Evolutionary conservation across 768 basidiomycete species (phyloP), one percentile per base, ranked within the genome.

Genomic region (Phylloporus scabripes): DNA sequence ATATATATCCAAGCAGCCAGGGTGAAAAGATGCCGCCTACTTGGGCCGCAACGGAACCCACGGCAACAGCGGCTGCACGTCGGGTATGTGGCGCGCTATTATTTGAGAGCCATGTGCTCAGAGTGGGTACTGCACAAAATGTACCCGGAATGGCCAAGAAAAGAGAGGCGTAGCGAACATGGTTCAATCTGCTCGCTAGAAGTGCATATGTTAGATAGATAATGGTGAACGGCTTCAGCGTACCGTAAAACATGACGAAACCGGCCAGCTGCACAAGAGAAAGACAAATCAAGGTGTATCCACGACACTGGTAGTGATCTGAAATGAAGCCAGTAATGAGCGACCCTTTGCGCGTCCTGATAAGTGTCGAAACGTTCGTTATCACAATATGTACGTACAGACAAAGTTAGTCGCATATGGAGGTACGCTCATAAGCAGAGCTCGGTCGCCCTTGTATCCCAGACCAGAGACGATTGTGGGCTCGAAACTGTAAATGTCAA

Each of bases 401-500:
- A 71, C 58, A 58, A 78, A 80, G 14, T 76, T 72, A 7, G 48
- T 56, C 2, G 72, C 75, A 42, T 73, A 81, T 5, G 80, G 80
- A 11, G 73, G 74, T 1, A 84, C 82, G 11, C 76, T 81, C 74
- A 82, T 79, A 1, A 87, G 69, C 56, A 85, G 82, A 4, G 81
- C 77, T 20, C 69, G 61, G 24, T 72, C 68, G 0, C 75, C 72
- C 1, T 72, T 69, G 59, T 77, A 83, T 24, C 83, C 83, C 2
- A 86, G 74, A 7, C 73, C 68, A 23, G 77, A 70, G 5, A 90
- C 79, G 64, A 91, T 86, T 6, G 82, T 81, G 6, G 87, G 87
- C 5, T 80, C 70, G 66, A 91, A 91, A 60, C 87, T 80, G 36
- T 45, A n/a, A 11, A 75, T 71, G 12, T 76, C 32, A 54, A 71